Percentiles rank a stretch among this genome's conserved stretches.
Conservation (phyloP, 2,329 filamentous ascomycete genomes). For the Ophiostoma australiae region DNA sequence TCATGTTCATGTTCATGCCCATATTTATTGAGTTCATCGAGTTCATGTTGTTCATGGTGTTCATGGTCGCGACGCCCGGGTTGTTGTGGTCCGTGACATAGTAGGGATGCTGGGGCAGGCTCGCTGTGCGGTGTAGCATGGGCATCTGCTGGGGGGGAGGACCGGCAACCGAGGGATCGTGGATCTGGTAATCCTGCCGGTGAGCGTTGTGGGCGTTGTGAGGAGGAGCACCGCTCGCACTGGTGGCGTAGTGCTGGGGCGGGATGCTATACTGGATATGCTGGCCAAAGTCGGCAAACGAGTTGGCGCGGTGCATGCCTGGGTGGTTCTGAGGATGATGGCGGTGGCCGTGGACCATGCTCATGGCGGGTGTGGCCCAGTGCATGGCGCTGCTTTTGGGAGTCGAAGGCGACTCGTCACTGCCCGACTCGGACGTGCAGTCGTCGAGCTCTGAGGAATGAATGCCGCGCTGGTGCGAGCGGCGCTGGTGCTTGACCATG, state of each 20-base stretch:
- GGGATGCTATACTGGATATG: conserved; percentile 41
- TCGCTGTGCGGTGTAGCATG: conserved; percentile 47
- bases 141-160: conserved; percentile 38
- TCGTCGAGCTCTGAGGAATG: conserved; percentile 53
- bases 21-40: conserved; percentile 40
- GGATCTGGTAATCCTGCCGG: conserved; percentile 49
- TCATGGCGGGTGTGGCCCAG: conserved; percentile 41
- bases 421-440: conserved; percentile 53
- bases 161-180: conserved; percentile 39
- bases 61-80: conserved; percentile 53
- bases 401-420: conserved; percentile 55
- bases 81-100: conserved; percentile 60
- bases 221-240: conserved; percentile 28
- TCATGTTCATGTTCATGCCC: conserved; percentile 37
- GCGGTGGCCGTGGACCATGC: conserved; percentile 33
- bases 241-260: conserved; percentile 39
- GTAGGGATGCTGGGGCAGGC: conserved; percentile 43
- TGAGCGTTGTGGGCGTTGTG: conserved; percentile 31
- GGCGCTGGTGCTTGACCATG: conserved; percentile 62
- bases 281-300: conserved; percentile 52
- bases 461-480: conserved; percentile 56
- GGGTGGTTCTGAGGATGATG: neutral
- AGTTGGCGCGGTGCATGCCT: conserved; percentile 48
- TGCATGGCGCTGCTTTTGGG: conserved; percentile 50
- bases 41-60: neutral